Conservation (phyloP, 495 filamentous ascomycete species). For the Penicillium odoratum region DNA sequence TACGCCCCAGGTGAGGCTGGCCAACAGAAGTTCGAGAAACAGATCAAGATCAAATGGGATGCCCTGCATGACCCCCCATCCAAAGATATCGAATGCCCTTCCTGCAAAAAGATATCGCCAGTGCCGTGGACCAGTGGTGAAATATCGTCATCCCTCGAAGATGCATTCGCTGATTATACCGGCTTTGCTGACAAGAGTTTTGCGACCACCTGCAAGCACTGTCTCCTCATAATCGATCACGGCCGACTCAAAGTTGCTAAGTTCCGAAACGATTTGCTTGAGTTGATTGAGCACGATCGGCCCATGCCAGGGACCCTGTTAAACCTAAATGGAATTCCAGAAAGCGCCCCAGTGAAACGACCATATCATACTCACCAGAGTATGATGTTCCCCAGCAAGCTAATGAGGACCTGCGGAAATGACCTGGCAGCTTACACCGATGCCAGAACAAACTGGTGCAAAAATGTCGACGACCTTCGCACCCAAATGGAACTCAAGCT, state of each 20-base stretch:
- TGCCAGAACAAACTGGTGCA: slow-evolving; percentile 21
- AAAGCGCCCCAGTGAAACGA: neutral
- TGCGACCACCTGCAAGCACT: slow-evolving; percentile 36
- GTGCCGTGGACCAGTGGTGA: slow-evolving; percentile 28
- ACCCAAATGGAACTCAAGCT: slow-evolving; percentile 16
- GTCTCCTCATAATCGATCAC: slow-evolving; percentile 50
- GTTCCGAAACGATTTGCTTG: slow-evolving; percentile 54
- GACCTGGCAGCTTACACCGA: slow-evolving; percentile 38
- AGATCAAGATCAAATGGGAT: slow-evolving; percentile 59
- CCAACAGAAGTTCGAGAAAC: slow-evolving; percentile 46
- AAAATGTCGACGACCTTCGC: slow-evolving; percentile 16
- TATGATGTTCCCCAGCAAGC: slow-evolving; percentile 57
- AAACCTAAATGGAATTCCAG: slow-evolving; percentile 34
- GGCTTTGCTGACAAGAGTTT: slow-evolving; percentile 68
- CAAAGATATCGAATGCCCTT: slow-evolving; percentile 57
- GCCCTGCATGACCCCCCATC: slow-evolving; percentile 50
- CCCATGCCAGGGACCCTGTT: slow-evolving; percentile 67
- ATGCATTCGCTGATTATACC: slow-evolving; percentile 19
- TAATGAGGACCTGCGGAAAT: slow-evolving; percentile 47
- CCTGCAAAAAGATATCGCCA: slow-evolving; percentile 38
- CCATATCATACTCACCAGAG: neutral
- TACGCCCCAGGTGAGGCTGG: slow-evolving; percentile 54
- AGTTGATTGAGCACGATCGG: slow-evolving; percentile 37
- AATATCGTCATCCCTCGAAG: slow-evolving; percentile 10
- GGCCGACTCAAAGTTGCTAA: slow-evolving; percentile 51